Evolutionary conservation across 192 early-diverging fungal genomes (phyloP), one percentile per base, ranked within the genome.

Genomic region (Funneliformis geosporum): DNA sequence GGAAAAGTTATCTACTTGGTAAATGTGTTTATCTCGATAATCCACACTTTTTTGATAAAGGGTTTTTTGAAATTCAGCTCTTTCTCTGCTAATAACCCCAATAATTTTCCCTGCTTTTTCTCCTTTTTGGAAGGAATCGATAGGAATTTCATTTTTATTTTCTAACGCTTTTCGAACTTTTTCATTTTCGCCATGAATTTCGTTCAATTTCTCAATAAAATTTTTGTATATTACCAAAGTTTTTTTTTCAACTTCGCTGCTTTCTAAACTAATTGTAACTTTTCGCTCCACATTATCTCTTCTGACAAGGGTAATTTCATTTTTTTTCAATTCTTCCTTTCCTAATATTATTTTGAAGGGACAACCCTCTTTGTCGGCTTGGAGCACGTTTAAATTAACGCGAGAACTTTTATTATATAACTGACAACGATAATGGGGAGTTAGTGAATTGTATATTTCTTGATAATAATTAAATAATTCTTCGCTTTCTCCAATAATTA

Each of bases 281-380:
- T 44, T 72, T 21, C 70, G 28, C 40, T 72, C 42, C 6, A 44
- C 16, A 72, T 72, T 16, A 72, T 72, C 70, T 44, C 70, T 72
- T 72, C 42, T 42, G 11, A 72, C 42, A 4, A 72, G 23, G 40
- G 70, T 47, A 50, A 72, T 72, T 72, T 42, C 70, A 6, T 44
- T 44, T 44, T 72, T 72, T 72, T 72, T 33, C 44, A 72, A n/a
- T 72, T 72, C 70, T 4, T 44, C 40, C 4, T 2, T 7, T 44
- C 70, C 70, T 44, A 72, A 44, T 16, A 72, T 44, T 47, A 72
- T 72, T 72, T 72, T 72, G 18, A 72, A 27, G 10, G 70, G 70
- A 27, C 70, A 72, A n/a, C 70, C 70, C 44, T 72, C 70, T 72
- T 72, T 72, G 40, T 72, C 70, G 40, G 46, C 70, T 72, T 72